Evolutionary conservation across 345 rosid genomes (phyloP), one percentile per base, ranked within the genome.

Genomic region (Barbarea vulgaris): DNA sequence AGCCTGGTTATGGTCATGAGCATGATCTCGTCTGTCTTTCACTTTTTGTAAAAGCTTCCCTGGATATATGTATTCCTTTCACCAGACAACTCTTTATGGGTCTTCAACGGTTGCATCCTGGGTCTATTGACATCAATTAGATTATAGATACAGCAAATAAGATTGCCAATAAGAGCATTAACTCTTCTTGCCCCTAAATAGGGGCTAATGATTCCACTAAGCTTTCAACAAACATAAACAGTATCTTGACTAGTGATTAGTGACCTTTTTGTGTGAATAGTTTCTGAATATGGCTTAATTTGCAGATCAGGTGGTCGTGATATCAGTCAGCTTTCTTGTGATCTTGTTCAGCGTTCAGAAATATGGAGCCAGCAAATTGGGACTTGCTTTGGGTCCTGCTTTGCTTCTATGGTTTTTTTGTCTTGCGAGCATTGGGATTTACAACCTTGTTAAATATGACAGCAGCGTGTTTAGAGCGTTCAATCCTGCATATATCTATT

Each of bases 361-460:
- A 86, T 92, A 78, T 82, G 99, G 99, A 78, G 86, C 97, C 75
- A 95, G 99, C 87, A 92, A 95, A 89, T 79, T 92, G 61, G 99
- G 99, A 82, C 88, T 95, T 81, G 88, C 56, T 61, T 84, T 95
- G 33, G 99, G 98, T 70, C 99, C 99, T 82, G 97, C 97, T 76
- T 81, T 95, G 75, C 89, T 95, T 72, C 25, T 92, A 64, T 95
- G 99, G 99, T 95, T 95, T 82, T 92, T 94, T 75, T 85, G 86
- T 85, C 96, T 92, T 71, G 98, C 96, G 5, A 88, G 88, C 61
- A 76, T 89, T 70, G 98, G 99, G 64, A 85, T 92, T 64, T 90
- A 90, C 85, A 95, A 92, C 85, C 87, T 95, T 60, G 46, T 86
- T 64, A 90, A 83, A 80, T 92, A 87, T 81, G 93, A 92, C 79